Evolutionary conservation across 2,329 filamentous ascomycete species (phyloP), one percentile per base, ranked within the genome.

Genomic region (Blastomyces emzantsi): DNA sequence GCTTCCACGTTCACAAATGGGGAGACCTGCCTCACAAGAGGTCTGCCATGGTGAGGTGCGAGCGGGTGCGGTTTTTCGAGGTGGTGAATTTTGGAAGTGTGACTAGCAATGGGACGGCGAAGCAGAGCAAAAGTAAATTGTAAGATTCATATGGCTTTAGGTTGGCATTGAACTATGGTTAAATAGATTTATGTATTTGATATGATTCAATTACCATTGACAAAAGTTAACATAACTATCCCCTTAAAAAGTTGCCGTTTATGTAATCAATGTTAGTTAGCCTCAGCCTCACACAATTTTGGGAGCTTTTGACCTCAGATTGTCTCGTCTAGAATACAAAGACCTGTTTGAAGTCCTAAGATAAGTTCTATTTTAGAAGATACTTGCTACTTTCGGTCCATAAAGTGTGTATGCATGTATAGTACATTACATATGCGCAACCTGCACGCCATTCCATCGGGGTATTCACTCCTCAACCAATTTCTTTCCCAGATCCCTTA

Each of bases 11-110:
- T 47, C 85, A 89, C 69, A 89, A 89, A 75, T 85, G 89, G 65
- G 83, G 90, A 66, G 88, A 90, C 68, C 75, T 90, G 66, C 86
- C 87, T 4, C 85, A 90, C 69, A 90, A 90, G 79, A 82, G 88
- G 36, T 87, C 86, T 63, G 87, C 85, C 1, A 82, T 89, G 65
- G 82, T 89, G 72, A 79, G 81, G 64, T 87, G 87, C 69, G 83
- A 83, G 60, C 78, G 87, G 8, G 85, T 87, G 72, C 80, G 86
- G 63, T 90, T 89, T 78, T 90, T 90, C 76, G 86, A 89, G 72
- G 74, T 88, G 11, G 85, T 84, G 17, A 70, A 70, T 6, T 69
- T 73, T 58, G 66, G 69, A n/a, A 65, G 68, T 62, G 67, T 68
- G 3, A 67, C 66, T 6, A 70, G 68, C 43, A 63, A 66, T 41